Base-by-base conservation (phyloP, 371 early-diverging fungal species). In the Lichtheimia ornata region DNA sequence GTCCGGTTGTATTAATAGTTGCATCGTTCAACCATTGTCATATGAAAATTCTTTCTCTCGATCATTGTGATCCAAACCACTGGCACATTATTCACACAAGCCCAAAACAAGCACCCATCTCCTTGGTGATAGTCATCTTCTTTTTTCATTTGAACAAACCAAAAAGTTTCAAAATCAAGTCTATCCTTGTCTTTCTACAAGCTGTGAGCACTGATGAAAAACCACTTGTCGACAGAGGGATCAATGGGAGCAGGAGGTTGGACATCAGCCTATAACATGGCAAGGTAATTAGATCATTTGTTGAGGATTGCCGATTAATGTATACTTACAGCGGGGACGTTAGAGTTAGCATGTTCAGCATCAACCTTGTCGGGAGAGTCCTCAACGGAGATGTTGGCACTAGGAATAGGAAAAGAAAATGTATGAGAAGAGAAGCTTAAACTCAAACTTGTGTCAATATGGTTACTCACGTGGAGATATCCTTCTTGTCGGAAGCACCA, bases 171-270 rank as follows among this genome's bases (percentile, higher is more conserved):
- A 24, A 7, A 7, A 50, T 25, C 22, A 7, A 20, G 22, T 35
- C 35, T 40, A 42, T 53, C 20, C 25, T 56, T 18, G 22, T 57
- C 24, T 45, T 47, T 51, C 81, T 86, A 89, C 77, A 88, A 76
- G 82, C 79, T 89, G 77, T 87, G 81, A 54, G 88, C 91, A 45
- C 90, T 89, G 73, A 96, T 90, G 85, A 90, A 97, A 90, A 95
- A 97, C 97, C 97, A 97, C 90, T 97, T 97, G 89, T 95, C 94
- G 68, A 97, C 88, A 44, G 87, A 84, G 61, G 87, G 78, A 63
- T 92, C 88, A 66, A 88, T 85, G 60, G 79, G 73, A 41, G 86
- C 87, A 69, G 81, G 75, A 57, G 80, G 62, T 66, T 79, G 68
- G 54, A 63, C 63, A 55, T 72, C 61, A 22, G 65, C 74, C 76